Percentiles rank a stretch among this genome's conserved stretches.
phyloP scores from a whole-genome alignment of 495 filamentous ascomycete species.

The Aspergillus asperescens region DNA sequence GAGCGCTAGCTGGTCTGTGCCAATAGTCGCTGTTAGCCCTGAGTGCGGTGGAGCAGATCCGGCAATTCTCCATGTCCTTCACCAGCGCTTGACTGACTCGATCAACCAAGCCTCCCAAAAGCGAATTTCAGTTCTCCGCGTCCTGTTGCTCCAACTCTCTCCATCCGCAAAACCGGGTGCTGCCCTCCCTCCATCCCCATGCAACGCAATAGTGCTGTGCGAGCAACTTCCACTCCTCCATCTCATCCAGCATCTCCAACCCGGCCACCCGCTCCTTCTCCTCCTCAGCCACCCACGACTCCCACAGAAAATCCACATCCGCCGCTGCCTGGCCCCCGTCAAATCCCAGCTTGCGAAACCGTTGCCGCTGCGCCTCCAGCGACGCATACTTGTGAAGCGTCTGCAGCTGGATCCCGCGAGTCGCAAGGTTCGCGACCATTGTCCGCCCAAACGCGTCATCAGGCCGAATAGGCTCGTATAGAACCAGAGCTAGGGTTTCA shows the following conservation, averaged over 20 bases:
- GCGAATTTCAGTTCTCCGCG: constrained; percentile 5
- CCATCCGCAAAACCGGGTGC: constrained; percentile 38
- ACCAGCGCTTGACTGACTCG: not conserved
- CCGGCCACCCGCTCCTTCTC: constrained; percentile 76
- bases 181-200: constrained; percentile 68
- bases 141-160: constrained; percentile 26
- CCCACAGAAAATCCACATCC: constrained; percentile 72
- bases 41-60: not conserved
- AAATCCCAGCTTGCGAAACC: constrained; percentile 62
- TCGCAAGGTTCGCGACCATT: constrained; percentile 87
- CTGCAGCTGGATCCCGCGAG: constrained; percentile 77
- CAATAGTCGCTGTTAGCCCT: constrained; percentile 5
- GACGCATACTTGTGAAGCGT: constrained; percentile 68
- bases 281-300: constrained; percentile 59
- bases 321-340: constrained; percentile 48
- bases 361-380: constrained; percentile 56
- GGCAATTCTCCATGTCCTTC: not conserved
- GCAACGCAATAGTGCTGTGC: constrained; percentile 85
- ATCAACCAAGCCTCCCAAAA: not conserved
- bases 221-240: constrained; percentile 89
- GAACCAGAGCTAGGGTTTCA: constrained; percentile 52
- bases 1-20: not conserved
- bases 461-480: constrained; percentile 88
- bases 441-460: constrained; percentile 79
- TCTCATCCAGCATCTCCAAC: constrained; percentile 88